Conservation (phyloP, 129 eudicot species). For the Chrysanthemum seticuspe region DNA sequence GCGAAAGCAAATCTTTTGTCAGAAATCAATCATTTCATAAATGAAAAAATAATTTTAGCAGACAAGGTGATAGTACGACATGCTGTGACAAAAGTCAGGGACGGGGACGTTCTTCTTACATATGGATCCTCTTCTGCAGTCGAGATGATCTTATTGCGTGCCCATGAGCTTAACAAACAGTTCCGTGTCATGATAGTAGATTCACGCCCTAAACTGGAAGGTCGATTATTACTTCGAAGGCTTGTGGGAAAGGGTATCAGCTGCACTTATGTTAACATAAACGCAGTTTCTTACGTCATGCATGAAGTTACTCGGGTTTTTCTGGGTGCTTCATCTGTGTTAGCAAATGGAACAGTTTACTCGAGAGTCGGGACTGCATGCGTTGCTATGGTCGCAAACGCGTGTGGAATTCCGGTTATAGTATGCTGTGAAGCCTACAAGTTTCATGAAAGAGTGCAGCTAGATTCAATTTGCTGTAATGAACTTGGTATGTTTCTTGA, state of each 20-base stretch:
- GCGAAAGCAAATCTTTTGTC: conserved; percentile 71
- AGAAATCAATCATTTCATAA: conserved; percentile 72
- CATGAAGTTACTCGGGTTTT: conserved; percentile 86
- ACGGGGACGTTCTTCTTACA: conserved; percentile 93
- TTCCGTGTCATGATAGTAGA: conserved; percentile 92
- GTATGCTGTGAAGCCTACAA: conserved; percentile 98
- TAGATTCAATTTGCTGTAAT: conserved; percentile 93
- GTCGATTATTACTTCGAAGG: conserved; percentile 72
- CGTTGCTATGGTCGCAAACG: conserved; percentile 99
- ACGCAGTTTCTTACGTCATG: conserved; percentile 93
- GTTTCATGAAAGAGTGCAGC: conserved; percentile 96
- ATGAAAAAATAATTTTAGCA: conserved; percentile 84
- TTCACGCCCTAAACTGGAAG: conserved; percentile 97
- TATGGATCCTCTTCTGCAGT: conserved; percentile 90
- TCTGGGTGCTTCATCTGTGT: conserved; percentile 87
- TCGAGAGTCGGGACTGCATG: conserved; percentile 96
- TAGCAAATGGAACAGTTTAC: conserved; percentile 94
- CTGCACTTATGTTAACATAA: conserved; percentile 87
- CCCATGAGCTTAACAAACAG: conserved; percentile 79
- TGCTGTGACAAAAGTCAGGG: conserved; percentile 92
- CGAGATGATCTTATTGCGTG: conserved; percentile 78
- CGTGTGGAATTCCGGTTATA: conserved; percentile 80
- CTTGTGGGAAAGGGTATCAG: conserved; percentile 80
- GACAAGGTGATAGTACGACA: conserved; percentile 82
- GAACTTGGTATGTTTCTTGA: conserved; percentile 79